A percentile compares a stretch with the other conserved stretches of the same genome.
phyloP scores from a whole-genome alignment of 257 asterid species.

The Plantago elongata region DNA sequence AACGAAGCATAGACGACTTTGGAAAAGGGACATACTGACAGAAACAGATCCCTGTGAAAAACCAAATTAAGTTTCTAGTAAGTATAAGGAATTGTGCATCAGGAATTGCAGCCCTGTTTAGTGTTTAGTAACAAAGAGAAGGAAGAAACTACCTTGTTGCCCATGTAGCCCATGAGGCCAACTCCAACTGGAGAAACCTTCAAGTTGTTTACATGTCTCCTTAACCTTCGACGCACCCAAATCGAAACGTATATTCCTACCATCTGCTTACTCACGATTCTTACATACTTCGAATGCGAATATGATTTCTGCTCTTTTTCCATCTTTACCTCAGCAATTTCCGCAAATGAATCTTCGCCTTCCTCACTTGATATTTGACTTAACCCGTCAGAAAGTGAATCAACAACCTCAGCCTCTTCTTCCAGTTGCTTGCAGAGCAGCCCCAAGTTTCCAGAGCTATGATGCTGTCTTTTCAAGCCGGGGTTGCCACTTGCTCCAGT shows the following conservation, averaged over 20 bases:
- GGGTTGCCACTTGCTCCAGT: slow-evolving; percentile 19
- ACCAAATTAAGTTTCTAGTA: background rate
- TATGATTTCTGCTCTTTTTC: slow-evolving; percentile 37
- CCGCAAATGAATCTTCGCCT: background rate
- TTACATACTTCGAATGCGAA: slow-evolving; percentile 47
- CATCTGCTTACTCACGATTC: slow-evolving; percentile 96
- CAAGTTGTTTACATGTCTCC: slow-evolving; percentile 81
- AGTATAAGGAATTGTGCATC: background rate
- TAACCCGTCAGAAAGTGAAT: slow-evolving; percentile 42
- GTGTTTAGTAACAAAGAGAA: background rate
- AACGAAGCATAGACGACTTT: slow-evolving; percentile 79
- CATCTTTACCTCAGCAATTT: slow-evolving; percentile 41
- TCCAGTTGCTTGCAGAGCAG: slow-evolving; percentile 39
- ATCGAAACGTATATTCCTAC: slow-evolving; percentile 92
- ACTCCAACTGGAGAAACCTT: slow-evolving; percentile 91
- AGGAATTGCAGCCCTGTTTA: slow-evolving; percentile 1
- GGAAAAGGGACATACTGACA: slow-evolving; percentile 82
- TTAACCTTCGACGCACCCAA: slow-evolving; percentile 73
- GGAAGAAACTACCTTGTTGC: slow-evolving; percentile 65
- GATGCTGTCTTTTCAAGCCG: slow-evolving; percentile 54
- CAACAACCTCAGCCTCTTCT: slow-evolving; percentile 39
- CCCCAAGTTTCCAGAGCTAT: slow-evolving; percentile 61
- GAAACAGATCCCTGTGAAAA: slow-evolving; percentile 84
- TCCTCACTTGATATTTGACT: slow-evolving; percentile 11
- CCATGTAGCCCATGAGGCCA: slow-evolving; percentile 98